Percentiles rank a stretch among this genome's conserved stretches.
Evolutionary conservation across 1,284 basidiomycete species (phyloP).

Genomic region (Malassezia sp.): DNA sequence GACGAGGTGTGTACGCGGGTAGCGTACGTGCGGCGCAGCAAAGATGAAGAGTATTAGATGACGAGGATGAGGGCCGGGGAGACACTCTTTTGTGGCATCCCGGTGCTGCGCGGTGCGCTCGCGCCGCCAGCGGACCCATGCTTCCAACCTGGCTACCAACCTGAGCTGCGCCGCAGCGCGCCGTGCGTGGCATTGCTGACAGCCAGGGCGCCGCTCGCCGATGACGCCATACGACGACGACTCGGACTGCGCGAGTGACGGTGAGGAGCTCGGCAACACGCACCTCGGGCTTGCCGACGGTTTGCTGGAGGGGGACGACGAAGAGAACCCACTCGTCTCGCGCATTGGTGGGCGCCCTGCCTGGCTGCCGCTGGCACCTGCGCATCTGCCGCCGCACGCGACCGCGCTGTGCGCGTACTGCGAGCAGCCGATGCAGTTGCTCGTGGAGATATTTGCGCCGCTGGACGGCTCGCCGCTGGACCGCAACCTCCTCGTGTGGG

Average conservation of each 20-base stretch:
- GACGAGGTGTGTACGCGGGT: constrained; percentile 1
- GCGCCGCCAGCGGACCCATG: too few species aligned
- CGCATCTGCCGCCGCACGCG: constrained; percentile 20
- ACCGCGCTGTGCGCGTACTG: constrained; percentile 27
- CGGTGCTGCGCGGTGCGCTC: background rate
- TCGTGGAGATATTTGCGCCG: constrained; percentile 45
- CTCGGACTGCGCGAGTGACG: constrained; percentile 33
- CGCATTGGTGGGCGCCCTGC: constrained; percentile 39
- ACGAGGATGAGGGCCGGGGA: constrained; percentile 36
- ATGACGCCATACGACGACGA: constrained; percentile 25
- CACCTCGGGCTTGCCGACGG: constrained; percentile 43
- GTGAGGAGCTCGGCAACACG: constrained; percentile 28
- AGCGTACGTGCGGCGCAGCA: background rate
- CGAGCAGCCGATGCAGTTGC: constrained; percentile 38
- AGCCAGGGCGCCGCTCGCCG: too few species aligned
- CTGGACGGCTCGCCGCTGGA: constrained; percentile 40
- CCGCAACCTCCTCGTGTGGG: constrained; percentile 42
- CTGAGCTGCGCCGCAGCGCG: too few species aligned
- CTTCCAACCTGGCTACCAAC: constrained; percentile 41
- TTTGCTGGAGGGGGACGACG: constrained; percentile 31
- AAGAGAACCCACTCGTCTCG: constrained; percentile 42
- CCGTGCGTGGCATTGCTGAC: too few species aligned
- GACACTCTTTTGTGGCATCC: background rate
- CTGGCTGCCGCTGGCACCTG: constrained; percentile 25
- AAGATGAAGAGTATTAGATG: constrained; percentile 39